These are phyloP conservation scores for Luffa aegyptiaca DNA, from an alignment of 306 rosid species.

Conservation along the genomic window DNA sequence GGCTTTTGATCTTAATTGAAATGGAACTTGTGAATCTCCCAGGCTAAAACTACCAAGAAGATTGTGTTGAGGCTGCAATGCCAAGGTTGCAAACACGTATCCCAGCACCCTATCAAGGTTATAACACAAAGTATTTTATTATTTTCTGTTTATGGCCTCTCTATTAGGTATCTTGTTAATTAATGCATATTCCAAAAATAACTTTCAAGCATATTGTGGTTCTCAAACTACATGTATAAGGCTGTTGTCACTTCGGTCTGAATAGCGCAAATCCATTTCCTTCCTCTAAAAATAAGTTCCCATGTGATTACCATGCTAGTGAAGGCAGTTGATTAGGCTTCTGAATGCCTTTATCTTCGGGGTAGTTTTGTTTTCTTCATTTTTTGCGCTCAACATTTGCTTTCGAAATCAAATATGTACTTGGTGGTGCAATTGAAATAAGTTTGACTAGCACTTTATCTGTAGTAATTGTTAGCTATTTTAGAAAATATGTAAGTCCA, in stretches of 20 bases:
- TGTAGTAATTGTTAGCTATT: background rate
- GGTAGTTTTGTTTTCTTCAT: background rate
- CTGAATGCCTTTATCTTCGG: background rate
- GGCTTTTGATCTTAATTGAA: background rate
- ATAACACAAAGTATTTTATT: background rate
- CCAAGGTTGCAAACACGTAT: conserved; percentile 38
- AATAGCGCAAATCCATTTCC: background rate
- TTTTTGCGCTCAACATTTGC: background rate
- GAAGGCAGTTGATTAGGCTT: background rate
- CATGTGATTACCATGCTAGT: background rate
- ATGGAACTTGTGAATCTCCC: background rate
- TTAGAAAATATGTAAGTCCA: background rate
- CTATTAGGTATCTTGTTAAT: background rate
- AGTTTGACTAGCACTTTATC: background rate
- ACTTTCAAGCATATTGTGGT: background rate
- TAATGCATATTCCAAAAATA: background rate
- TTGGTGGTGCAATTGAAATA: background rate
- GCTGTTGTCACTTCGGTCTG: background rate
- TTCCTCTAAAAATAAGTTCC: background rate
- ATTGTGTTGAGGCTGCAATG: conserved; percentile 42
- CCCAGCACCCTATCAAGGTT: conserved; percentile 45
- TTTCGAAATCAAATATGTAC: background rate
- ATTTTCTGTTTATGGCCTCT: background rate
- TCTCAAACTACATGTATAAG: background rate
- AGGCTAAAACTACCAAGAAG: conserved; percentile 45